Evolutionary conservation across 208 protist genomes (phyloP).

Genomic region (Trypanosoma vivax): DNA sequence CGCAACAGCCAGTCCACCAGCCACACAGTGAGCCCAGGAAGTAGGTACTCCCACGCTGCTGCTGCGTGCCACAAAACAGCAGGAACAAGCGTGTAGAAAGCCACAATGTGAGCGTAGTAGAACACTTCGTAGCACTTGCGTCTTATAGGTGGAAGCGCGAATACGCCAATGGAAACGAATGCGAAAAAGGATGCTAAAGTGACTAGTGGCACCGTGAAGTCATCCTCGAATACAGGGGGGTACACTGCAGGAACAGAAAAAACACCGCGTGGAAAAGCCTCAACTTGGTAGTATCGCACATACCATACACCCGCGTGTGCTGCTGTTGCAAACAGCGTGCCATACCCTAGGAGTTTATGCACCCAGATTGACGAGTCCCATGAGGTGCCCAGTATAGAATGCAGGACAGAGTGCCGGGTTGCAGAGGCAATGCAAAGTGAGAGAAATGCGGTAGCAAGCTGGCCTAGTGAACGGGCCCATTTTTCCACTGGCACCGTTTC

Average conservation of each 20-base stretch:
- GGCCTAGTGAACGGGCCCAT: conserved; percentile 39
- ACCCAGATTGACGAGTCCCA: conserved; percentile 51
- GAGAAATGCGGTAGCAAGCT: conserved; percentile 51
- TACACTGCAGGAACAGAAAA: conserved; percentile 14
- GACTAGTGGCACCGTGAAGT: conserved; percentile 35
- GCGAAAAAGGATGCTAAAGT: conserved; percentile 31
- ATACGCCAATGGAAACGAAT: conserved; percentile 41
- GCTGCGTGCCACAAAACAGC: conserved; percentile 43
- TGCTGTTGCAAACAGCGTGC: conserved; percentile 12
- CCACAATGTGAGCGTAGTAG: conserved; percentile 55
- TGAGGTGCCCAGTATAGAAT: conserved; percentile 36
- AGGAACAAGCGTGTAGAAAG: conserved; percentile 42
- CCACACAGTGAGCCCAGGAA: conserved; percentile 48
- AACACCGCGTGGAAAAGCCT: conserved; percentile 26
- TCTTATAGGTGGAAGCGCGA: conserved; percentile 33
- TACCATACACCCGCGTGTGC: conserved; percentile 22
- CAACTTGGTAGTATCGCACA: conserved; percentile 14
- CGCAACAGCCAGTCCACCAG: conserved; percentile 40
- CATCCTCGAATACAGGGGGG: background rate
- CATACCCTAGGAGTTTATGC: conserved; percentile 39
- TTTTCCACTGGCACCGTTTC: conserved; percentile 21
- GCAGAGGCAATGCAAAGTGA: conserved; percentile 50
- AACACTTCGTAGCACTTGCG: conserved; percentile 60
- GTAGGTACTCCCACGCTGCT: conserved; percentile 51
- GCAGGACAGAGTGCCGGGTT: conserved; percentile 41